phyloP scores from a whole-genome alignment of 352 stramenopile genomes.

The Pythium myriotylum region DNA sequence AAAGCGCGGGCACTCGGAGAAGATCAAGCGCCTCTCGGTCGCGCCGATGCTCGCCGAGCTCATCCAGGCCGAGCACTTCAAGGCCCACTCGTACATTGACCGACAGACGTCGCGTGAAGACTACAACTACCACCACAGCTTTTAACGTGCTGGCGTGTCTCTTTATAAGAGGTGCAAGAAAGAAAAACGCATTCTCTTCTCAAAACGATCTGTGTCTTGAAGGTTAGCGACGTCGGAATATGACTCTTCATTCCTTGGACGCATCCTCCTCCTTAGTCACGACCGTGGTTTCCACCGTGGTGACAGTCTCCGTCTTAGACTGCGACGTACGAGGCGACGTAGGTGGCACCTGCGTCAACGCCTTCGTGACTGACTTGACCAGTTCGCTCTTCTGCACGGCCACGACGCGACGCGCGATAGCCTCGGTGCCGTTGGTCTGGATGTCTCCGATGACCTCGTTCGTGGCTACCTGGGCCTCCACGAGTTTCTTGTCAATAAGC shows the following conservation, averaged over 20 bases:
- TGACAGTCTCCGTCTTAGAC: background rate
- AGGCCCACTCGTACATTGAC: slow-evolving; percentile 90
- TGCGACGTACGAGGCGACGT: slow-evolving; percentile 12
- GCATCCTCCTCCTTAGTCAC: background rate
- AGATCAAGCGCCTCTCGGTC: slow-evolving; percentile 89
- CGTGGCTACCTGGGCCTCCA: slow-evolving; percentile 44
- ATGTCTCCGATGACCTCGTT: slow-evolving; percentile 56
- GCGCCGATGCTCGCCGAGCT: slow-evolving; percentile 89
- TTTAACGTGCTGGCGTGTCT: slow-evolving; percentile 36
- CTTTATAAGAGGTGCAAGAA: background rate
- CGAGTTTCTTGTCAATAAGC: slow-evolving; percentile 64
- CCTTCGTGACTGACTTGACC: slow-evolving; percentile 49
- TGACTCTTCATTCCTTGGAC: background rate
- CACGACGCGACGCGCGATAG: slow-evolving; percentile 48
- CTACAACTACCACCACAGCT: slow-evolving; percentile 86
- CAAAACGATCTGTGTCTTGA: no score
- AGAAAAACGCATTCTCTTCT: background rate
- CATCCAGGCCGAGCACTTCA: slow-evolving; percentile 92
- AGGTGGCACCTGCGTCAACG: slow-evolving; percentile 24
- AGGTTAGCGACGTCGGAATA: background rate
- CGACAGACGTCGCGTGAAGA: slow-evolving; percentile 81
- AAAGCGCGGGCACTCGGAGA: slow-evolving; percentile 68
- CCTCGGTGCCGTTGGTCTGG: slow-evolving; percentile 47
- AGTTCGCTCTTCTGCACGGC: slow-evolving; percentile 56
- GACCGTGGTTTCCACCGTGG: background rate